Base-by-base conservation (phyloP, 2,329 filamentous ascomycete species). In the Colletotrichum coccodes region DNA sequence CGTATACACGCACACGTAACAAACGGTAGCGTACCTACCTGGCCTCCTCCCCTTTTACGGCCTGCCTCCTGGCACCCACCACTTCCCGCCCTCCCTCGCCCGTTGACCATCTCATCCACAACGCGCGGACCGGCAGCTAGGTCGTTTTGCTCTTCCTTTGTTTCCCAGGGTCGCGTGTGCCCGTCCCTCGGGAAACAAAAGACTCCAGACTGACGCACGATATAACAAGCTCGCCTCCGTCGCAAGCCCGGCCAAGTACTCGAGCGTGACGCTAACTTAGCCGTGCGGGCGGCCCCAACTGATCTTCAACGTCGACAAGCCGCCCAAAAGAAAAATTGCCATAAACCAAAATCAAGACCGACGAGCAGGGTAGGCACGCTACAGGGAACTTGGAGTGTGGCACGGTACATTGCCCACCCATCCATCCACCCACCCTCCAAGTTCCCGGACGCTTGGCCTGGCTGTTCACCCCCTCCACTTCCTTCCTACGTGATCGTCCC, bases 401-500 rank as follows among this genome's bases (percentile, higher is more conserved):
- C 61, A 64, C 60, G 32, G 23, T 58, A 42, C 65, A 44, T 42
- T 21, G 26, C 54, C 54, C 54, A 52, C 36, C 28, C 60, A 12
- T 58, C n/a, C 26, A 30, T 38, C n/a, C 40, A 46, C 53, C 50
- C 49, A 42, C 38, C 60, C 60, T 58, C 58, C 50, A 68, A 68
- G 57, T 53, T 67, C 67, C 57, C 67, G 63, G 67, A 69, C 61
- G 42, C 63, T 67, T 70, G 57, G 50, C 56, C 42, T 67, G 42
- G 28, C 49, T 46, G 42, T 28, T 23, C 49, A 34, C 62, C 34
- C 52, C 46, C 40, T 65, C 36, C 42, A 52, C 64, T 67, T 66
- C 59, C 59, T 47, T 68, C 49, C 65, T 64, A 59, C 65, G 61
- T 68, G 65, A 65, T 68, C 65, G 61, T 68, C 65, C 50, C 67